Evolutionary conservation across 805 yeast genomes (phyloP), one percentile per base, ranked within the genome.

Genomic region (Candida chilensis): DNA sequence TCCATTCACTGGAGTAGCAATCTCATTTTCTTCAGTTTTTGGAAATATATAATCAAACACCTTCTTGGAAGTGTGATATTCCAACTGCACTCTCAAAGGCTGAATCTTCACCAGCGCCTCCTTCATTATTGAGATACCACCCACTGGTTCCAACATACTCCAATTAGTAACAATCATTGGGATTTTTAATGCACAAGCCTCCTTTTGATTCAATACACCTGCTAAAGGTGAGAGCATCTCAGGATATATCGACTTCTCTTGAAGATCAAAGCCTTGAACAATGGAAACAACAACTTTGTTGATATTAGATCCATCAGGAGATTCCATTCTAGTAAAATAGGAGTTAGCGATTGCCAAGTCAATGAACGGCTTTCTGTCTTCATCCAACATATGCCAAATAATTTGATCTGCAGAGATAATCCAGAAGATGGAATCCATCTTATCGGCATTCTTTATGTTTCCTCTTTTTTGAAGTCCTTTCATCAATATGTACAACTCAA

Each of bases 111-210:
- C 60, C 21, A 71, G 71, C 16, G 85, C 77, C 30, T 67, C 58
- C 35, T 74, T 76, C 55, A 88, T 63, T 16, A 88, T 77, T n/a
- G 82, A 71, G 30, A 88, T 86, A 8, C 97, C 97, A 19, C 96
- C 97, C 33, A 90, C 80, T 0, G 94, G 86, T 32, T 71, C 74
- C 31, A 80, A 71, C 77, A 82, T 72, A n/a, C 74, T 69, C 97
- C 97, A 88, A 8, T 55, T 47, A 2, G 77, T 51, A 5, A 54
- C 51, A 5, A 78, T 48, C 36, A 72, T 50, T 6, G 25, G 25
- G 7, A n/a, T n/a, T n/a, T n/a, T n/a, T n/a, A n/a, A n/a, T n/a
- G n/a, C n/a, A n/a, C n/a, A n/a, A n/a, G n/a, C n/a, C n/a, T n/a
- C 38, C 27, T 36, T 40, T 38, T 34, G 27, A 3, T 36, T 45